These are phyloP conservation scores for Apiospora kogelbergensis DNA, from an alignment of 2,329 filamentous ascomycete species.

Conservation along the genomic window DNA sequence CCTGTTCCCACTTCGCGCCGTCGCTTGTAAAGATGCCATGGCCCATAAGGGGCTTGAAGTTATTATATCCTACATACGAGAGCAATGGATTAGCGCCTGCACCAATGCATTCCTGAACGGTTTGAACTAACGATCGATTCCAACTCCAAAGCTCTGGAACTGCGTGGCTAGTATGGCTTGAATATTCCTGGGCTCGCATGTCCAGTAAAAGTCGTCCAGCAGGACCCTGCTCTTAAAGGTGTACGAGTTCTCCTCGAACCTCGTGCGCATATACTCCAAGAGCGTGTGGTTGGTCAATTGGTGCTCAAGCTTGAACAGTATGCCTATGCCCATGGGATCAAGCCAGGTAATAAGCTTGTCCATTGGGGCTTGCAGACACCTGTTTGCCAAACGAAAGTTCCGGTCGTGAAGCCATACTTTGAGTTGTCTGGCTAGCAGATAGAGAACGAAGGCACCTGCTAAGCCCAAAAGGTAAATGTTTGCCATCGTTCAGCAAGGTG, in stretches of 20 bases:
- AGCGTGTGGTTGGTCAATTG: conserved; percentile 19
- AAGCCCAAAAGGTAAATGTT: not conserved
- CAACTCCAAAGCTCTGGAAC: conserved; percentile 49
- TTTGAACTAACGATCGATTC: not conserved
- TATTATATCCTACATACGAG: conserved; percentile 1
- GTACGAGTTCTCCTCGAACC: conserved; percentile 19
- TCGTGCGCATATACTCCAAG: conserved; percentile 17
- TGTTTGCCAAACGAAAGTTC: not conserved
- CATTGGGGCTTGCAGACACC: not conserved
- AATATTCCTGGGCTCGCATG: conserved; percentile 25
- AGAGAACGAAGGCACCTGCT: not conserved
- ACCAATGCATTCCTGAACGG: conserved; percentile 31
- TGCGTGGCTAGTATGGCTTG: conserved; percentile 14
- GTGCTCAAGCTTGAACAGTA: conserved; percentile 21
- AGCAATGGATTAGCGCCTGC: not conserved
- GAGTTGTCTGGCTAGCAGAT: not conserved
- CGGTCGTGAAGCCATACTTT: not conserved
- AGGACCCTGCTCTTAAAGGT: conserved; percentile 25
- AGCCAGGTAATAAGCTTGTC: conserved; percentile 9
- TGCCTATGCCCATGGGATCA: conserved; percentile 26
- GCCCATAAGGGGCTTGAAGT: conserved; percentile 37
- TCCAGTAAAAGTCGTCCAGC: conserved; percentile 20
- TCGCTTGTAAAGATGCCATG: conserved; percentile 56
- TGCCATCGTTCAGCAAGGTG: not conserved
- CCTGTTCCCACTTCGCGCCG: conserved; percentile 52